These are phyloP conservation scores for Elsinoe fawcettii DNA, from an alignment of 2,329 filamentous ascomycete species.

Conservation along the genomic window DNA sequence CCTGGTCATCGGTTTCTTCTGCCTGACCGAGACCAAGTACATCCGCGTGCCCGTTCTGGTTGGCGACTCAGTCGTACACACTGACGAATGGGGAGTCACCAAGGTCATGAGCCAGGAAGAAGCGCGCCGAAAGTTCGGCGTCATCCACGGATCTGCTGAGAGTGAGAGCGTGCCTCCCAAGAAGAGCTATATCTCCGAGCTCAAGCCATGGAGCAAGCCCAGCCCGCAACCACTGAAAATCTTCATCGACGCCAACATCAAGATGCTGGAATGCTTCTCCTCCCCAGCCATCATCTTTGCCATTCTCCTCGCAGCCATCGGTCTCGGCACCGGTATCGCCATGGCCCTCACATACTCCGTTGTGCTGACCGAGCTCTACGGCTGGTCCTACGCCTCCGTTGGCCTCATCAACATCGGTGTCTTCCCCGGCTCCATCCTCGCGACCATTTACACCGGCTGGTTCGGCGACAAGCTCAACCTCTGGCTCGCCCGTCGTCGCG, in stretches of 20 bases:
- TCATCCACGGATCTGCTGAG: slow-evolving; percentile 4
- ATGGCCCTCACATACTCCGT: slow-evolving; percentile 35
- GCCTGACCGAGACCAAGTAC: slow-evolving; percentile 36
- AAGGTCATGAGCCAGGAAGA: slow-evolving; percentile 29
- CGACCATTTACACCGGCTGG: slow-evolving; percentile 25
- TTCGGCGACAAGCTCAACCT: slow-evolving; percentile 24
- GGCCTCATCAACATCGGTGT: slow-evolving; percentile 24
- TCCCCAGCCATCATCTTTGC: slow-evolving; percentile 36
- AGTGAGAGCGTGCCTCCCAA: background rate
- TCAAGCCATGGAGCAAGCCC: slow-evolving; percentile 18
- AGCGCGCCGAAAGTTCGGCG: slow-evolving; percentile 21
- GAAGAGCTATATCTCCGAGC: slow-evolving; percentile 18
- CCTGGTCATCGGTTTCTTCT: slow-evolving; percentile 33
- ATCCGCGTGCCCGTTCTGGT: slow-evolving; percentile 29
- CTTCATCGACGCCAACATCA: slow-evolving; percentile 19
- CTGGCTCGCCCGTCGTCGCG: slow-evolving; percentile 27
- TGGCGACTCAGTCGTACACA: slow-evolving; percentile 32
- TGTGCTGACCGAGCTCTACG: slow-evolving; percentile 30
- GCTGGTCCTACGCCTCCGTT: slow-evolving; percentile 26
- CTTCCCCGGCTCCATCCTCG: slow-evolving; percentile 22
- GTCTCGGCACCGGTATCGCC: slow-evolving; percentile 32
- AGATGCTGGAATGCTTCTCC: slow-evolving; percentile 30
- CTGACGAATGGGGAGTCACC: slow-evolving; percentile 36
- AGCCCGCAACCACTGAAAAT: slow-evolving; percentile 18
- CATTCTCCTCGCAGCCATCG: slow-evolving; percentile 32